These are phyloP conservation scores for Pythium monospermum DNA, from an alignment of 352 stramenopile species.

Conservation along the genomic window DNA sequence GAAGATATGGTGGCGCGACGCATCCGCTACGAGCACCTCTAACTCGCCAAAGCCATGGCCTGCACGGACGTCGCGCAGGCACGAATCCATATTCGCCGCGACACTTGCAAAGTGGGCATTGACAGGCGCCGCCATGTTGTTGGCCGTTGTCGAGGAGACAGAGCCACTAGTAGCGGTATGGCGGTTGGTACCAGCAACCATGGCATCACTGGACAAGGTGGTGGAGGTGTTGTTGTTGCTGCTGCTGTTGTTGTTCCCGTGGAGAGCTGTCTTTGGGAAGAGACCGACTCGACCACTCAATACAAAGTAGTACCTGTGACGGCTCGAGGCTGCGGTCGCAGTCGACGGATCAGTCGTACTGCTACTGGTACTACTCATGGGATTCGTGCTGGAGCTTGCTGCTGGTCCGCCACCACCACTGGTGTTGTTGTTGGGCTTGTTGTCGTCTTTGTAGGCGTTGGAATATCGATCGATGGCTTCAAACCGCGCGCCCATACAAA, in stretches of 20 bases:
- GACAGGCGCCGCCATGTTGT: not conserved
- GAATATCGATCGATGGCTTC: slow-evolving; percentile 45
- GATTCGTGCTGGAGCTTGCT: too few species aligned
- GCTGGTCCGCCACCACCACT: too few species aligned
- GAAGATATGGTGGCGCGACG: slow-evolving; percentile 24
- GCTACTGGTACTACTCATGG: too few species aligned
- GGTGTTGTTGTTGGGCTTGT: slow-evolving; percentile 10
- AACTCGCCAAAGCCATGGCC: slow-evolving; percentile 63
- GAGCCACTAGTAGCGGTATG: too few species aligned
- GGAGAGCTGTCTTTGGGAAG: slow-evolving; percentile 14
- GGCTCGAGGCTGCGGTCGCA: not conserved
- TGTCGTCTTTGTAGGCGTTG: slow-evolving; percentile 40
- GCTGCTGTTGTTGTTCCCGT: slow-evolving; percentile 16
- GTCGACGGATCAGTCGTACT: not conserved
- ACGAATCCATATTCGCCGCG: slow-evolving; percentile 14
- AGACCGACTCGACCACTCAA: slow-evolving; percentile 42
- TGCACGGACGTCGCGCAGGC: slow-evolving; percentile 31
- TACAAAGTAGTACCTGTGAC: slow-evolving; percentile 41
- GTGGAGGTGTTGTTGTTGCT: not conserved
- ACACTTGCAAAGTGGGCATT: slow-evolving; percentile 7
- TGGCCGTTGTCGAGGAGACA: too few species aligned
- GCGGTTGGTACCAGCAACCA: not conserved
- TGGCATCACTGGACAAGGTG: not conserved
- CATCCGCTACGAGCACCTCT: slow-evolving; percentile 44
- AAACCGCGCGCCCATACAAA: slow-evolving; percentile 49